phyloP scores from a whole-genome alignment of 768 basidiomycete species.

The Calocera viscosa region DNA sequence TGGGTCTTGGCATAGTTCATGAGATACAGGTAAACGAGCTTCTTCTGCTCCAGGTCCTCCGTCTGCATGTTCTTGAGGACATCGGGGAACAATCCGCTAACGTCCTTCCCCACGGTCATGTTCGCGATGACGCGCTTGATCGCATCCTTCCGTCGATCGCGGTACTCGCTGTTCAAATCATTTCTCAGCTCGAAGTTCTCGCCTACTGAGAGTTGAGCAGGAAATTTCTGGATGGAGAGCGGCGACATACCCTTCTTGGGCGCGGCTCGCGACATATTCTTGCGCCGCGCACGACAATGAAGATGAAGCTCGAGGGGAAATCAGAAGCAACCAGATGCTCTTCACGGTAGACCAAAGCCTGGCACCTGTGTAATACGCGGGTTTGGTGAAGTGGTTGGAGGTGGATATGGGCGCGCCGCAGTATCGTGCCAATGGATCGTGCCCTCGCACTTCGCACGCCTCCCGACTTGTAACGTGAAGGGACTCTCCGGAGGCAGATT shows the following conservation, averaged over 20 bases:
- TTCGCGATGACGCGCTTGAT: conserved; percentile 96
- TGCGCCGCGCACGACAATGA: background rate
- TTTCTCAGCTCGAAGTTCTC: conserved; percentile 96
- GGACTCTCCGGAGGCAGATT: background rate
- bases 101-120: conserved; percentile 98
- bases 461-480: background rate
- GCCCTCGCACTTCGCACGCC: too few species aligned
- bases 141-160: conserved; percentile 92
- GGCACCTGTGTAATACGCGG: too few species aligned
- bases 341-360: too few species aligned
- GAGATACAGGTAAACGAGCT: conserved; percentile 96
- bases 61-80: conserved; percentile 99
- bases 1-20: conserved; percentile 99
- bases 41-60: conserved; percentile 98
- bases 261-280: conserved; percentile 12
- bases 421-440: background rate
- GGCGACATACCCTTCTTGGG: conserved; percentile 19
- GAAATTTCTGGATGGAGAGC: background rate
- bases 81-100: conserved; percentile 91
- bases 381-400: background rate
- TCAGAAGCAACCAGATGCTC: too few species aligned
- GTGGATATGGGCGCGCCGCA: background rate
- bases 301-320: too few species aligned
- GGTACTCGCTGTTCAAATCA: conserved; percentile 94
- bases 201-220: conserved; percentile 37